phyloP scores from a whole-genome alignment of 176 grass and related monocot species.

The Areca catechu region DNA sequence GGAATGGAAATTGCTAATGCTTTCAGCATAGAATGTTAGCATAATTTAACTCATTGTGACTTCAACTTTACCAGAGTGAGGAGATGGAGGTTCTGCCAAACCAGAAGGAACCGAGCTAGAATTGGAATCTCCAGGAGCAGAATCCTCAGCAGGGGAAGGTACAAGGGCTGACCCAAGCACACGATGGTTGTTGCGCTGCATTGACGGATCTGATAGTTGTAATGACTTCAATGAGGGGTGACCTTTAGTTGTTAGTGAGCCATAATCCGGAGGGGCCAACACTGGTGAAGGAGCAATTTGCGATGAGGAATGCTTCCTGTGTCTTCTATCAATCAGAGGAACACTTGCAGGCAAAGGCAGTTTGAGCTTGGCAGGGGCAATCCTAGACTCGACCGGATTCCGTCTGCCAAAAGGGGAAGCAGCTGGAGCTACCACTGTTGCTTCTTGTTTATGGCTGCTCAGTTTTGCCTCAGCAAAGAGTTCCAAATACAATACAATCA shows the following conservation, averaged over 20 bases:
- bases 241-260: slow-evolving; percentile 16
- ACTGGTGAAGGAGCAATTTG: slow-evolving; percentile 23
- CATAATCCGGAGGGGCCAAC: slow-evolving; percentile 33
- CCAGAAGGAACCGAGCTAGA: slow-evolving; percentile 53
- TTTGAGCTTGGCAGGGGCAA: slow-evolving; percentile 22
- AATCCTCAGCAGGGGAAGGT: slow-evolving; percentile 30
- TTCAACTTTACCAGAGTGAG: slow-evolving; percentile 42
- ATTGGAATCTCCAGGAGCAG: slow-evolving; percentile 43
- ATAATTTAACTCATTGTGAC: not conserved
- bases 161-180: slow-evolving; percentile 9
- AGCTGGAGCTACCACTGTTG: slow-evolving; percentile 28
- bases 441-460: slow-evolving; percentile 27
- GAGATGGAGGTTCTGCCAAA: slow-evolving; percentile 54
- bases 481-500: slow-evolving; percentile 30
- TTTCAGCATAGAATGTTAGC: too few relatives aligned
- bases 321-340: slow-evolving; percentile 19
- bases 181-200: slow-evolving; percentile 19
- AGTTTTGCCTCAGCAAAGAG: slow-evolving; percentile 21
- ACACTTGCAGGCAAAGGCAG: slow-evolving; percentile 12
- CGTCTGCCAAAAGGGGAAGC: slow-evolving; percentile 39
- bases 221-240: slow-evolving; percentile 27
- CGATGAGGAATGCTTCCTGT: slow-evolving; percentile 29
- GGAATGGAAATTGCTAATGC: too few relatives aligned
- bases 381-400: slow-evolving; percentile 29
- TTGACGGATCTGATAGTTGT: slow-evolving; percentile 21